Conservation (phyloP, 352 stramenopile genomes). For the Globisporangium polare region DNA sequence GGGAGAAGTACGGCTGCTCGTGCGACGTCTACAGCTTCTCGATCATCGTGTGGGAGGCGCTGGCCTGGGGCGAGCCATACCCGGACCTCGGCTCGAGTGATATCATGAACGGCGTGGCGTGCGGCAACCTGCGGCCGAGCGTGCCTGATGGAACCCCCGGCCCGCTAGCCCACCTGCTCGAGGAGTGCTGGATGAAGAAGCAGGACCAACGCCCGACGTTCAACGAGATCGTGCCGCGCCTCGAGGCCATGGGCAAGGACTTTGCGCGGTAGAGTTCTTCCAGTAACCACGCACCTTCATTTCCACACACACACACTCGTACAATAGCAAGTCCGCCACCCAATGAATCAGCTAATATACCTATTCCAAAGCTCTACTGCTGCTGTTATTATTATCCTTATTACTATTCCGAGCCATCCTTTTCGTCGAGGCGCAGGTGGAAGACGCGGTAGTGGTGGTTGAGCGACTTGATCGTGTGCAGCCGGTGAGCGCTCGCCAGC, state of each 20-base stretch:
- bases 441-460: slow-evolving; percentile 90
- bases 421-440: slow-evolving; percentile 21
- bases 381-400: not conserved
- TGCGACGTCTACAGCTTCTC: slow-evolving; percentile 88
- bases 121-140: slow-evolving; percentile 64
- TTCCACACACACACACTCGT: not conserved
- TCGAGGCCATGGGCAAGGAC: slow-evolving; percentile 80
- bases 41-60: slow-evolving; percentile 87
- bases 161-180: slow-evolving; percentile 48
- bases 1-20: slow-evolving; percentile 77
- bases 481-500: slow-evolving; percentile 48
- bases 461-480: slow-evolving; percentile 84
- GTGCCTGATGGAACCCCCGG: slow-evolving; percentile 64
- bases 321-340: not conserved
- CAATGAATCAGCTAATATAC: not conserved
- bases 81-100: slow-evolving; percentile 75
- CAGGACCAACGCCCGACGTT: slow-evolving; percentile 76
- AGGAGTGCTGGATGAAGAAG: slow-evolving; percentile 86
- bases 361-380: not conserved
- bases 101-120: slow-evolving; percentile 84
- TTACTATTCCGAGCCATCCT: not conserved
- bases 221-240: slow-evolving; percentile 74
- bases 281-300: not conserved
- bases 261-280: slow-evolving; percentile 27
- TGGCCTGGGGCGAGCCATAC: slow-evolving; percentile 79